Evolutionary conservation across 495 filamentous ascomycete species (phyloP), one percentile per base, ranked within the genome.

Genomic region (Mytilinidion resinicola): DNA sequence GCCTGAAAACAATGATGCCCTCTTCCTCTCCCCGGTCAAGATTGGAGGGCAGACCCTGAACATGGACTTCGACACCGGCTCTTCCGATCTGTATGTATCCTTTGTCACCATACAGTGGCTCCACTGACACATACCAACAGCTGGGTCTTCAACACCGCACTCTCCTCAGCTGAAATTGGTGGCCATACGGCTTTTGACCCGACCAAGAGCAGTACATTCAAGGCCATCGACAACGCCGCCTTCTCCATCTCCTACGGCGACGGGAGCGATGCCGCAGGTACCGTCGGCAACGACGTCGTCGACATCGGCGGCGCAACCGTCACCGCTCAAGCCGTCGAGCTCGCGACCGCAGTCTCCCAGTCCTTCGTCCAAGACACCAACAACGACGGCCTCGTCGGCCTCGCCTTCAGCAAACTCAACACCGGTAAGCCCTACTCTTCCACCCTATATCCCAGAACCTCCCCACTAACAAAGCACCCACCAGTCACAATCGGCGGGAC

Each of bases 51-150:
- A 92, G 69, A 81, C 75, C 6, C 59, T 93, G 55, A 82, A 84
- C 60, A 75, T 95, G 67, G 82, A 91, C 64, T 89, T 95, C 69
- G 90, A 95, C 70, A 88, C 88, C 15, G 90, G 90, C 53, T 90
- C 86, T 5, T 81, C 89, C 14, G 89, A 93, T 69, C 74, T 95
- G 74, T 90, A 82, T 73, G 86, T 58, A 19, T 42, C 42, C 52
- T 9, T 48, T 0, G 34, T 7, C 9, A 3, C 43, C 15, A 44
- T 12, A 8, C 19, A 14, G 42, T 17, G 10, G 7, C 33, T 38
- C 33, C 8, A 37, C 33, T 53, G 37, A 53, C 33, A 12, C 20
- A 15, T 39, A 36, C n/a, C 19, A 8, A 36, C 39, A 82, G 81
- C 57, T 95, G 90, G 90, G 81, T 91, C 34, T 86, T 92, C 74